Evolutionary conservation across 176 grass and related monocot genomes (phyloP).

Genomic region (Ampelocalamus luodianensis): DNA sequence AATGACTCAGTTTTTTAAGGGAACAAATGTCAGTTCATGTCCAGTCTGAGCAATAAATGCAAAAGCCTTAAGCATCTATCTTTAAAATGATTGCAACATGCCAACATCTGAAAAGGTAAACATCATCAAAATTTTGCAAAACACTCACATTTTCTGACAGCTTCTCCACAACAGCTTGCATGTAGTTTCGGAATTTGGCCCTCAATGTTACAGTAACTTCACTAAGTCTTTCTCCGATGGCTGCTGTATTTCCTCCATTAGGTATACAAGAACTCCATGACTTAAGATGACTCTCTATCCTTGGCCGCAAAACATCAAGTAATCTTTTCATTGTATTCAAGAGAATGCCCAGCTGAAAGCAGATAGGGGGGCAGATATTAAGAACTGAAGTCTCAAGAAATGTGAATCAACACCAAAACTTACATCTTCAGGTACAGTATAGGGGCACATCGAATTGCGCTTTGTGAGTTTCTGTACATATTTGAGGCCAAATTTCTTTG

Average conservation of each 20-base stretch:
- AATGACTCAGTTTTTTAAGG: background rate
- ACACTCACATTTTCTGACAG: conserved; percentile 88
- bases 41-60: conserved; percentile 10
- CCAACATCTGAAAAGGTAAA: background rate
- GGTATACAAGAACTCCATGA: conserved; percentile 97
- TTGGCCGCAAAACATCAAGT: conserved; percentile 80
- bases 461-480: conserved; percentile 93
- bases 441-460: conserved; percentile 77
- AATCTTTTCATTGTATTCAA: conserved; percentile 98
- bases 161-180: conserved; percentile 96
- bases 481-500: conserved; percentile 98
- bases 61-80: background rate
- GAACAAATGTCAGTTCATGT: background rate
- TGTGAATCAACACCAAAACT: conserved; percentile 35
- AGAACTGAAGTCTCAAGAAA: conserved; percentile 25
- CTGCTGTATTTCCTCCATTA: conserved; percentile 61
- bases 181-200: conserved; percentile 94
- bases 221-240: conserved; percentile 79
- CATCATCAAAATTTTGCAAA: background rate
- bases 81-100: conserved; percentile 14
- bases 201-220: conserved; percentile 88
- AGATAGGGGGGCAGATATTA: conserved; percentile 31
- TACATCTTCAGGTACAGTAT: conserved; percentile 85
- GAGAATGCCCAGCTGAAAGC: conserved; percentile 84
- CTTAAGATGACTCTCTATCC: conserved; percentile 83